These are phyloP conservation scores for Globisporangium nagaii DNA, from an alignment of 352 stramenopile species.

Conservation along the genomic window DNA sequence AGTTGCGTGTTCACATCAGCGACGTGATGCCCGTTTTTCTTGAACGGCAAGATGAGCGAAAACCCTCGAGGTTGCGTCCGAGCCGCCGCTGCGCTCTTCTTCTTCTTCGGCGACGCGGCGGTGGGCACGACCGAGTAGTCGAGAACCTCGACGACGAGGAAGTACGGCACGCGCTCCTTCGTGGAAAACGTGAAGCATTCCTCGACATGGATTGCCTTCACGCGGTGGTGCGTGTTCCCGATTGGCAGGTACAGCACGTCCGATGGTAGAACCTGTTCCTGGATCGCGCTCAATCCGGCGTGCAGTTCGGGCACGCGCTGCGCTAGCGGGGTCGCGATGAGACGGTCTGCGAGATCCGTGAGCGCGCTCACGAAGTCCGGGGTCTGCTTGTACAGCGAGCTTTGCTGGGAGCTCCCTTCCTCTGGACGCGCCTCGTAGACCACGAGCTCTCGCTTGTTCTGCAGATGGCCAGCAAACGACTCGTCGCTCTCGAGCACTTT, in stretches of 20 bases:
- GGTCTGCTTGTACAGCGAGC: slow-evolving; percentile 61
- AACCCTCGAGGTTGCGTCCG: slow-evolving; percentile 28
- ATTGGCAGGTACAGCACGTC: slow-evolving; percentile 79
- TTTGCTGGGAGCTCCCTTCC: slow-evolving; percentile 59
- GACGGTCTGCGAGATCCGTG: slow-evolving; percentile 55
- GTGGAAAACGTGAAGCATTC: slow-evolving; percentile 84
- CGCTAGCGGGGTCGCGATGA: slow-evolving; percentile 42
- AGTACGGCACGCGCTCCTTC: slow-evolving; percentile 80
- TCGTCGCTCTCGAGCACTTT: slow-evolving; percentile 36
- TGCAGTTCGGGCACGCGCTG: slow-evolving; percentile 47
- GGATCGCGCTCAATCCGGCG: slow-evolving; percentile 39
- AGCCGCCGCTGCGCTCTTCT: slow-evolving; percentile 2
- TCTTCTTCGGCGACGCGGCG: slow-evolving; percentile 4
- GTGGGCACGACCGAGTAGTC: slow-evolving; percentile 43
- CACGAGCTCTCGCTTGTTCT: slow-evolving; percentile 40
- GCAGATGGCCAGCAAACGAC: slow-evolving; percentile 47
- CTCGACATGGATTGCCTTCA: slow-evolving; percentile 65
- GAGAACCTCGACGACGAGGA: slow-evolving; percentile 77
- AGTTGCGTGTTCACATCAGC: not conserved
- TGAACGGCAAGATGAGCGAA: slow-evolving; percentile 47
- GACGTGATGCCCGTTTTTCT: slow-evolving; percentile 24
- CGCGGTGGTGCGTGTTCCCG: slow-evolving; percentile 66
- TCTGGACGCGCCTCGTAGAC: slow-evolving; percentile 53
- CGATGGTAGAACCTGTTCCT: slow-evolving; percentile 49
- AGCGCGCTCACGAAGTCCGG: slow-evolving; percentile 63